Base-by-base conservation (phyloP, 179 eudicot species). In the Vitellaria paradoxa region DNA sequence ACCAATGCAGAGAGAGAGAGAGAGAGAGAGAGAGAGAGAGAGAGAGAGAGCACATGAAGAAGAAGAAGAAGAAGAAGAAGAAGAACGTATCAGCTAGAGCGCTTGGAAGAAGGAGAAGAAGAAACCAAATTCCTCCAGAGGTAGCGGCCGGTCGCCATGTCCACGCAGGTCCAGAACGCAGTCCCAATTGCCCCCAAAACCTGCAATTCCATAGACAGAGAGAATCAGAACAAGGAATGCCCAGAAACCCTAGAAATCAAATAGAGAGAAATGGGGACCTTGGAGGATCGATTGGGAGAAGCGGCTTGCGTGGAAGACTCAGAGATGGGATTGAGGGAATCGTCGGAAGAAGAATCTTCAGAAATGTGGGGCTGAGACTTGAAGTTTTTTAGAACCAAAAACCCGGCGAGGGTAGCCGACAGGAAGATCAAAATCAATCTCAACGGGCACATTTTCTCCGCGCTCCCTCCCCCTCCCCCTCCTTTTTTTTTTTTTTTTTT, bases 101-200 rank as follows among this genome's bases (percentile, higher is more conserved):
- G 74, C 84, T 84, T 74, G 21, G 70, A 59, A 81, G 80, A 70
- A 72, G 80, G 64, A 72, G 83, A 47, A 24, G 82, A 74, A 9
- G 89, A 78, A 70, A 80, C 79, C 57, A 85, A 73, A 78, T 88
- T 86, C 84, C 86, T 87, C 91, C 91, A 88, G 24, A 88, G 87
- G 77, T 88, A 88, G 24, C 88, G 87, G 42, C 91, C 90, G 72
- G 88, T 88, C 1, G 91, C 91, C 91, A 88, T 87, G 81, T 88
- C 91, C 61, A 88, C 86, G 63, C 79, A 87, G 55, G 87, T 85
- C 91, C 90, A 87, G 62, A 88, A 88, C 13, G 84, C 88, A 46
- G 65, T 66, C 64, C 67, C 77, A 14, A 85, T 61, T 11, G 77
- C 84, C 56, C 79, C 83, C 46, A 75, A 72, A 79, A 84, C 85